Evolutionary conservation across 2,329 filamentous ascomycete species (phyloP), one percentile per base, ranked within the genome.

Genomic region (Aspergillus luchuensis): DNA sequence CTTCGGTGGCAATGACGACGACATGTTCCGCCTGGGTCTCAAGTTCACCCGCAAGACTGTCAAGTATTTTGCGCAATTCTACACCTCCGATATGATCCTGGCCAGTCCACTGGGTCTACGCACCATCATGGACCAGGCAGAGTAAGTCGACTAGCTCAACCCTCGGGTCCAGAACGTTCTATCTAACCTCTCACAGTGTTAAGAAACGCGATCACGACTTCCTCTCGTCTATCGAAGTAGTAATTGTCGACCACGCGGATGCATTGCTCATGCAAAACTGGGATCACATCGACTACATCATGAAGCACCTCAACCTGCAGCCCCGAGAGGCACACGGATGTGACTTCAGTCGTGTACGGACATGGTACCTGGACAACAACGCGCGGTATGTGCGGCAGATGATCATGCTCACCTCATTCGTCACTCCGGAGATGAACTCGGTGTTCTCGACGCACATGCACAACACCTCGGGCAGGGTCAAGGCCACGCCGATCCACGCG

Each of bases 231-330:
- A 91, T 99, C 69, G 95, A 99, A 77, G 78, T 99, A 55, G 88
- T 95, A 33, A 83, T 98, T 50, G 84, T 97, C 62, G 95, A 99
- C 74, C 93, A 98, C 77, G 90, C 92, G 11, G 93, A 98, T 76
- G 92, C 92, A 0, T 85, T 97, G 45, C 85, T 96, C 8, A 97
- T 97, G 92, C 95, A 99, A 76, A 98, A 97, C 75, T 98, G 94
- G 93, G 92, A 97, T 71, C 94, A 99, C 73, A 86, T 97, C 62
- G 91, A 96, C 74, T 91, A 91, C 74, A 90, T 97, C 69, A 93
- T 98, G 71, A 88, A 91, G 64, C 91, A 97, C 74, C 85, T 99
- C 63, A 99, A 99, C 74, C 83, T 90, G 21, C 91, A 96, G 70
- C 94, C 95, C 39, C 91, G 89, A 71, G 91, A 96, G 69, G 86